phyloP scores from a whole-genome alignment of 768 basidiomycete genomes.

The Pleurotus pulmonarius region DNA sequence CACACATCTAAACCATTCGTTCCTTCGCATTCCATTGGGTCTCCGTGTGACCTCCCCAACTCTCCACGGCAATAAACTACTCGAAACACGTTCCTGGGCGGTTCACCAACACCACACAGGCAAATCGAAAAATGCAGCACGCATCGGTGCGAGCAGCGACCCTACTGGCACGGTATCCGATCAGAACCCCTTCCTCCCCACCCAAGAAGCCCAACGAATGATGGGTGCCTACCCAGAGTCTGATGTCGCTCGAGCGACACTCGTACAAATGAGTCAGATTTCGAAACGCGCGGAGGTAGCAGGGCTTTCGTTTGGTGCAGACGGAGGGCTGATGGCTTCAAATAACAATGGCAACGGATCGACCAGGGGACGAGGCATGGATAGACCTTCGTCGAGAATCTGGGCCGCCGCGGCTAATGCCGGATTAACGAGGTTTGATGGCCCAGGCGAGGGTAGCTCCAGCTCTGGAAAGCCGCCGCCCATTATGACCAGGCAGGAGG shows the following conservation, averaged over 20 bases:
- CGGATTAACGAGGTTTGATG: conserved; percentile 4
- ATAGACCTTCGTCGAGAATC: conserved; percentile 12
- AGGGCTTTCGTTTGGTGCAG: conserved; percentile 17
- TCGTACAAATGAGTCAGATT: conserved; percentile 78
- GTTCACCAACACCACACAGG: background rate
- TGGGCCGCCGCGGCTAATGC: conserved; percentile 17
- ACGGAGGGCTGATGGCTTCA: conserved; percentile 9
- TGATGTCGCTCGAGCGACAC: conserved; percentile 63
- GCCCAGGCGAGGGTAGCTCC: conserved; percentile 12
- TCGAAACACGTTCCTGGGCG: too few species aligned
- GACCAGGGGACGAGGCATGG: conserved; percentile 4
- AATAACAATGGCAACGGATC: conserved; percentile 5
- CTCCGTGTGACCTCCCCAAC: background rate
- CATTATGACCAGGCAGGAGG: conserved; percentile 33
- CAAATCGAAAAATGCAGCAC: conserved; percentile 4
- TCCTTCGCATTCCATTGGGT: background rate
- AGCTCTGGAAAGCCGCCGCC: conserved; percentile 13
- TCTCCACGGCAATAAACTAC: background rate
- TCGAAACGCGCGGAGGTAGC: conserved; percentile 52
- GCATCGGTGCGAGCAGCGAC: conserved; percentile 6
- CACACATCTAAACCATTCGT: background rate
- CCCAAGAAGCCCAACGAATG: conserved; percentile 50
- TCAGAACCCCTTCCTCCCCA: conserved; percentile 52
- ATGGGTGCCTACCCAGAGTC: conserved; percentile 42
- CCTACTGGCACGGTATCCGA: conserved; percentile 12